Evolutionary conservation across 2,329 filamentous ascomycete species (phyloP).

Genomic region (Thelonectria rubi): DNA sequence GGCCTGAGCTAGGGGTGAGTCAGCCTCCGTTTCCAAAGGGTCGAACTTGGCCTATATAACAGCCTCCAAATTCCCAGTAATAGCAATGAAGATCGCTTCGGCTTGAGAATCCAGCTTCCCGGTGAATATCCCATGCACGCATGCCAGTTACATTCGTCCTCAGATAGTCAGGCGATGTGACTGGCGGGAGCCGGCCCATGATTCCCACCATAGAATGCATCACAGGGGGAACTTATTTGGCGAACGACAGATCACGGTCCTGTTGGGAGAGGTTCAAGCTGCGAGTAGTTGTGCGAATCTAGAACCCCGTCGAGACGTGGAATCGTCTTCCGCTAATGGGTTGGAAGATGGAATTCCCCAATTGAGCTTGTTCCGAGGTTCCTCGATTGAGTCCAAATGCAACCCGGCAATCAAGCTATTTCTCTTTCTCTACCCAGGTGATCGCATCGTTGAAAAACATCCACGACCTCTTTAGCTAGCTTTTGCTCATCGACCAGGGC

Average conservation of each 20-base stretch:
- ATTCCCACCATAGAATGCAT: neutral
- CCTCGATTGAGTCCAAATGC: no score
- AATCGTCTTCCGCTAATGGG: no score
- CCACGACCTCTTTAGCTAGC: no score
- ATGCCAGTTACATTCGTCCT: neutral
- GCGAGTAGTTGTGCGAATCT: no score
- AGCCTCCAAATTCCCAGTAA: neutral
- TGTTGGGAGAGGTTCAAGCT: neutral
- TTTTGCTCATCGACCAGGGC: no score
- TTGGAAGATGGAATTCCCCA: no score
- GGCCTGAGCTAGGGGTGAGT: no score
- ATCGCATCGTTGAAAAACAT: no score
- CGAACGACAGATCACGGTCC: neutral
- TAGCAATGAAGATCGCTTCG: neutral
- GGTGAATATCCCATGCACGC: neutral
- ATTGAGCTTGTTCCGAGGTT: no score
- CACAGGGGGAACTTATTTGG: neutral
- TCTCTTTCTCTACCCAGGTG: no score
- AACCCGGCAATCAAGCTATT: no score
- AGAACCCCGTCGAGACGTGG: no score
- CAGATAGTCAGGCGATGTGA: neutral
- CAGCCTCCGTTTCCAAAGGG: slow-evolving; percentile 6
- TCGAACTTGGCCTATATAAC: neutral
- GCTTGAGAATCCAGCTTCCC: neutral
- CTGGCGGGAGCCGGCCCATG: neutral